phyloP scores from a whole-genome alignment of 345 rosid genomes.

The Psidium guajava region DNA sequence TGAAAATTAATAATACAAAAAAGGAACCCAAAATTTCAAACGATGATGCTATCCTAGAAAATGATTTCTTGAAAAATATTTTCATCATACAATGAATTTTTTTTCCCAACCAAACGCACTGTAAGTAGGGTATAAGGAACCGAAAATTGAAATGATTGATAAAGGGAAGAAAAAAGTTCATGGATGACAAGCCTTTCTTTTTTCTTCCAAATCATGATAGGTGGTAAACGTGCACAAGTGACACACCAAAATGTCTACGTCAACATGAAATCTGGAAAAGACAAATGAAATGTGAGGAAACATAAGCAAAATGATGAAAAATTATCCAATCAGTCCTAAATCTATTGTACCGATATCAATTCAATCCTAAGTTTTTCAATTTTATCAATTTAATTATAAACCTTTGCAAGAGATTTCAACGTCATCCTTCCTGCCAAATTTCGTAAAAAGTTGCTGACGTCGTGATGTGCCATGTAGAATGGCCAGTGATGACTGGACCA shows the following conservation, averaged over 20 bases:
- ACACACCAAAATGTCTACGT: background rate
- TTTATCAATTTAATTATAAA: background rate
- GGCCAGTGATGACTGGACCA: fast-evolving
- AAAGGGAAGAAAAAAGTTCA: background rate
- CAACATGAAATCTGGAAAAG: background rate
- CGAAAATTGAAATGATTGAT: background rate
- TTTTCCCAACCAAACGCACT: too few relatives aligned
- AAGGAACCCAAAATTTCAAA: background rate
- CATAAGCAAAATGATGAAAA: fast-evolving
- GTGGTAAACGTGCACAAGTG: background rate
- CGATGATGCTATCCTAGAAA: too few relatives aligned
- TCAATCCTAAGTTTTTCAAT: background rate
- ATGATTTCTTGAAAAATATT: too few relatives aligned
- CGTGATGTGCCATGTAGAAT: too few relatives aligned
- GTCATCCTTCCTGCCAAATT: background rate
- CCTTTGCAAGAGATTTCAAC: background rate
- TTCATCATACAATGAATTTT: too few relatives aligned
- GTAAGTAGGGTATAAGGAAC: too few relatives aligned
- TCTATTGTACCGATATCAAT: fast-evolving
- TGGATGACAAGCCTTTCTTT: background rate
- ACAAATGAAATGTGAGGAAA: background rate
- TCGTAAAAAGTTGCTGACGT: background rate
- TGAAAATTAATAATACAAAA: background rate
- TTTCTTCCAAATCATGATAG: background rate
- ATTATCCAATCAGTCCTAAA: background rate